Base-by-base conservation (phyloP, 192 early-diverging fungal species). In the Chytriomyces sp. region DNA sequence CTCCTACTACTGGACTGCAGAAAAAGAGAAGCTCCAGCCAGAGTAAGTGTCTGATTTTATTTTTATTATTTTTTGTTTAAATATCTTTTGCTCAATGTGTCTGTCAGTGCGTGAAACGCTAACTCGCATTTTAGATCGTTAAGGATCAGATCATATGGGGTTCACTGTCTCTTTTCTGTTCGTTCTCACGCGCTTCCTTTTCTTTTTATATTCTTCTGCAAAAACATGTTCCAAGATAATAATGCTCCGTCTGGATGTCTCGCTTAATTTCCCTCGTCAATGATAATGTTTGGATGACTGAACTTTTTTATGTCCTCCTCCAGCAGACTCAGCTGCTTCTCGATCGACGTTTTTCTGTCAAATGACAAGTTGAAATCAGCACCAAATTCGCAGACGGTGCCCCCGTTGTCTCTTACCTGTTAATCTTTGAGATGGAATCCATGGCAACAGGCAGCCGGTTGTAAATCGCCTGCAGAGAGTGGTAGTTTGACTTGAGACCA, bases 281-380 rank as follows among this genome's bases (percentile, higher is more conserved):
- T 66, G 23, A 78, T 78, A 43, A 83, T 83, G 62, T 83, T 81
- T 8, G 80, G 74, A 68, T 81, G 80, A 16, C 69, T 74, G 71
- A 83, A 83, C 50, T 80, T 82, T 61, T 72, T 69, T 45, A 83
- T 83, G 53, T 83, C 80, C 20, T 77, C 72, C 59, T 83, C 82
- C 6, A 83, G 76, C 43, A 73, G 47, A 53, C 73, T 64, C 7
- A 83, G 68, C 23, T 80, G 82, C 64, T 83, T 81, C 50, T 83
- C 82, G 26, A 83, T 83, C 2, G 75, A 78, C 43, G 70, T 77
- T 80, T 83, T 83, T 23, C 82, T 82, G 44, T 35, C 9, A 13
- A 49, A 59, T 16, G 13, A 61, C 53, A 35, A 35, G 35, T 35
- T 35, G 35, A 35, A 35, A 76, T 75, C 24, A 53, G 20, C 13